Conservation (phyloP, 805 yeast species). For the Candida dajiaensis region DNA sequence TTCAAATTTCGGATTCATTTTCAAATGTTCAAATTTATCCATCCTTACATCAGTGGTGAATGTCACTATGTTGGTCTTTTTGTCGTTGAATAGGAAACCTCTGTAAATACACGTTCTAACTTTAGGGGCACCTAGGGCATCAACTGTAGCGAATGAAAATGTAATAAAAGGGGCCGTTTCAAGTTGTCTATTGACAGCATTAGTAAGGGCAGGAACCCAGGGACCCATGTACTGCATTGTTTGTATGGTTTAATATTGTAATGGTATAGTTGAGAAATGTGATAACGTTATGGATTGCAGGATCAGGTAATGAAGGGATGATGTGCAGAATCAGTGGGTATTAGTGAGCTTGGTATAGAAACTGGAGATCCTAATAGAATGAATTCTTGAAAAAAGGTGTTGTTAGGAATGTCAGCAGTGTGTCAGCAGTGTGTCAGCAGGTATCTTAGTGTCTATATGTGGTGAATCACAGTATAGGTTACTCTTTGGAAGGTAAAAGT, state of each 20-base stretch:
- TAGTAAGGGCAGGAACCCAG: conserved; percentile 65
- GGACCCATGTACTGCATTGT: conserved; percentile 51
- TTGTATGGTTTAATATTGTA: too few species aligned
- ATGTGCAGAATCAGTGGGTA: not conserved
- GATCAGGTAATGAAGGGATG: not conserved
- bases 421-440: too few species aligned
- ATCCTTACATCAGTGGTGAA: conserved; percentile 71
- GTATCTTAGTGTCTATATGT: too few species aligned
- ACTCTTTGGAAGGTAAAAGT: not conserved
- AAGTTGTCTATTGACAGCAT: conserved; percentile 44
- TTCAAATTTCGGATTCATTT: conserved; percentile 52
- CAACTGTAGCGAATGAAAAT: conserved; percentile 68
- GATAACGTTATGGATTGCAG: not conserved
- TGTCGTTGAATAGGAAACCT: conserved; percentile 70
- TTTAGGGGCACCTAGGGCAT: conserved; percentile 45
- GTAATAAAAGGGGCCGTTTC: conserved; percentile 45
- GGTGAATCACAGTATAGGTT: too few species aligned
- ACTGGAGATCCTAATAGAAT: too few species aligned
- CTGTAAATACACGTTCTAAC: conserved; percentile 68
- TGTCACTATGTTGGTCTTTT: conserved; percentile 57
- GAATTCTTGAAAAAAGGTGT: too few species aligned
- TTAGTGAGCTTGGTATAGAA: not conserved
- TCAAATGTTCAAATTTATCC: conserved; percentile 49
- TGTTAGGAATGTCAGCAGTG: too few species aligned
- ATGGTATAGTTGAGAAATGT: not conserved